Base-by-base conservation (phyloP, 2,329 filamentous ascomycete species). In the Nemania abortiva region DNA sequence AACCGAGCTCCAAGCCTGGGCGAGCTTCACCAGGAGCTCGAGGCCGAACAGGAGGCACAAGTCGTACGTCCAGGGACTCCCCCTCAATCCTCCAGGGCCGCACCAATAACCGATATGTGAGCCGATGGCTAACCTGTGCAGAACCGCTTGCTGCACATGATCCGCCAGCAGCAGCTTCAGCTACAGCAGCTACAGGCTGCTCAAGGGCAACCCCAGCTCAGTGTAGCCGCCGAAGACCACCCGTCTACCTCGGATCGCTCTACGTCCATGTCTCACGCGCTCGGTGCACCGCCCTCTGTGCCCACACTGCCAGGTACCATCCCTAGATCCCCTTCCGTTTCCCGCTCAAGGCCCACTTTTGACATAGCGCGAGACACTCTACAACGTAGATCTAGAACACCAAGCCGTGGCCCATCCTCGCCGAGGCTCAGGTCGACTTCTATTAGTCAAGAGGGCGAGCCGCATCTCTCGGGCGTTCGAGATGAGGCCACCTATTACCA, bases 401-500 rank as follows among this genome's bases (percentile, higher is more conserved):
- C 88, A 6, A 90, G 87, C 73, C 85, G 84, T 64, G 85, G 84
- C 57, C 85, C 85, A 42, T 78, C 79, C 77, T 86, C 88, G 74
- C 82, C 91, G 74, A 79, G 85, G 78, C 74, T 91, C 76, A 79
- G 87, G 75, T 81, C 88, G 55, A 84, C 87, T 42, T 90, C 88
- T 2, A 88, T 89, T 72, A 86, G 86, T 65, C 86, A 81, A 20
- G 89, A 91, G 64, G 86, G 85, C 39, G 90, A 93, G 60, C 74
- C 77, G 34, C 89, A 86, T 82, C 80, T 86, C 56, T 84, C 91
- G 1, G 87, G 87, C n/a, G 87, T 87, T 7, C 84, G 92, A 20
- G 92, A 94, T 75, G 92, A 95, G 78, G 90, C 87, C 71, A 90
- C 91, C 0, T 94, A 94, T 78, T 95, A 95, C 75, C 92, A 94